Base-by-base conservation (phyloP, 2,329 filamentous ascomycete genomes). In the Hypoxylon sp. region DNA sequence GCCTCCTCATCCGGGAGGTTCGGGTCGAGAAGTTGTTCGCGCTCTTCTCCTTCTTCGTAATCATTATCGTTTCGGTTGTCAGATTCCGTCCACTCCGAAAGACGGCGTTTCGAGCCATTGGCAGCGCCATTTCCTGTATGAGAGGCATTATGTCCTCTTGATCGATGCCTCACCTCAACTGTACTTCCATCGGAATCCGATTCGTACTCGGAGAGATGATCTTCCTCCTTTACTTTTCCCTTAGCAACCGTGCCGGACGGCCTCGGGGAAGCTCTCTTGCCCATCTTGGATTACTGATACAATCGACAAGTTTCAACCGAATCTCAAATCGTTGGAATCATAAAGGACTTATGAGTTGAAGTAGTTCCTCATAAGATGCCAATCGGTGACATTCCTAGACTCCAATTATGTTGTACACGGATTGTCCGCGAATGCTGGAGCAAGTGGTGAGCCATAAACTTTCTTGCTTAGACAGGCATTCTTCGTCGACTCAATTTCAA, bases 1-100 rank as follows among this genome's bases (percentile, higher is more conserved):
- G 77, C 75, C 68, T 84, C 82, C 59, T 84, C 82, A 3, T 81
- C 81, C 2, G 84, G 82, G 2, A 84, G 77, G 65, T 85, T 84
- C 0, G 86, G 85, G 70, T 88, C 85, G 73, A 88, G 76, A n/a
- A 89, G 81, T 46, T 86, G 83, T 74, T 88, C 87, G 72, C 86
- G 79, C 75, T 89, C 87, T 65, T 86, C 85, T 58, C 83, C 82
- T 37, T 81, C 81, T 46, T 80, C 79, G 37, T 82, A 82, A 47
- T 79, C 75, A 37, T 82, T 73, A 32, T 74, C 77, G 50, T 77
- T 73, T 47, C 78, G 76, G 67, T 75, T 76, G 51, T 77, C 79
- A 60, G 82, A 79, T 69, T 82, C 79, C 67, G 76, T 78, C 82
- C 83, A 83, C 69, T 80, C 78, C 27, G 81, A 80, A 67, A 80